These are phyloP conservation scores for Colletotrichum sojae DNA, from an alignment of 2,329 filamentous ascomycete species.

Conservation along the genomic window DNA sequence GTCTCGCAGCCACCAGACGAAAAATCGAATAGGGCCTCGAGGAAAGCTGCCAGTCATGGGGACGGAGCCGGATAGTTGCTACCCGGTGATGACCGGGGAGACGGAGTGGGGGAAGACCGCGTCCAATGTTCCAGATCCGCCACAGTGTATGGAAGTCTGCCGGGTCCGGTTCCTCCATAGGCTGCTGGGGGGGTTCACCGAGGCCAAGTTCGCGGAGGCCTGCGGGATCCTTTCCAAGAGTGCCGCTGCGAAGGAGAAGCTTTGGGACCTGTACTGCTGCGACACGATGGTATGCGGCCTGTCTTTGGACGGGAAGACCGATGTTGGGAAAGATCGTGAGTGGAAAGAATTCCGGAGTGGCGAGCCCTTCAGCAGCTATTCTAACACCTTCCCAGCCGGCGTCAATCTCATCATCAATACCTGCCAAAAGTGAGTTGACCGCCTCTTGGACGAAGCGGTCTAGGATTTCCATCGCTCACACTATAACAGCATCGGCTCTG, in stretches of 20 bases:
- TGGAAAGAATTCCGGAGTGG: conserved; percentile 41
- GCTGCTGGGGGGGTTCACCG: conserved; percentile 46
- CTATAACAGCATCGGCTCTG: conserved; percentile 47
- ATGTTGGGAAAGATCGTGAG: conserved; percentile 61
- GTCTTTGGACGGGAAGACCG: conserved; percentile 46
- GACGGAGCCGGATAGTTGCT: not conserved
- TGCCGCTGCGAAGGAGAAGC: conserved; percentile 44
- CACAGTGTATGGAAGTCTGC: conserved; percentile 53
- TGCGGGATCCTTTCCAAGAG: conserved; percentile 52
- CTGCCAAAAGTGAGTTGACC: conserved; percentile 62
- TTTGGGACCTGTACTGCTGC: conserved; percentile 67
- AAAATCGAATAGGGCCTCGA: not conserved
- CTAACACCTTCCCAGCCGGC: conserved; percentile 57
- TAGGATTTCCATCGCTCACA: conserved; percentile 14
- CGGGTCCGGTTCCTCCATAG: conserved; percentile 49
- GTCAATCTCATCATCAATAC: conserved; percentile 66
- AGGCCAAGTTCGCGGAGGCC: conserved; percentile 48
- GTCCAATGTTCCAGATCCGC: conserved; percentile 48
- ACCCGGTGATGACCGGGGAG: conserved; percentile 4
- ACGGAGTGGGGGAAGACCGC: conserved; percentile 49
- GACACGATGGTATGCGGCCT: conserved; percentile 66
- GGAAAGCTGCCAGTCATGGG: not conserved
- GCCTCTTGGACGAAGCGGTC: not conserved
- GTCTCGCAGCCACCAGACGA: not conserved
- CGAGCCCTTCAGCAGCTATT: conserved; percentile 7